Base-by-base conservation (phyloP, 148 eudicot species). In the Chenopodium formosanum region DNA sequence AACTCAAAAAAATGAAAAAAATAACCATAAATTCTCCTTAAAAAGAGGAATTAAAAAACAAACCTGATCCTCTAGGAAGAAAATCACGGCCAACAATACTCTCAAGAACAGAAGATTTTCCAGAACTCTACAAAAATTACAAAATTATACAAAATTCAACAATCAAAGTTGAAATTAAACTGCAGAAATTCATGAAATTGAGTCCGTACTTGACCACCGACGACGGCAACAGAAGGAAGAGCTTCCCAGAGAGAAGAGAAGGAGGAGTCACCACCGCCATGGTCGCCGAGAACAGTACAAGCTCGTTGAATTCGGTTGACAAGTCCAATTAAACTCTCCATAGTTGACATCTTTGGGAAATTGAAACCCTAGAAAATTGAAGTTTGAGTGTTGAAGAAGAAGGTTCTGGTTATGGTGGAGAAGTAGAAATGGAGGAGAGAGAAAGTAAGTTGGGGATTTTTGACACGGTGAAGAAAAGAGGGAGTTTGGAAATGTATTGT, bases 1-100 rank as follows among this genome's bases (percentile, higher is more conserved):
- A 40, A 40, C 44, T 6, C 7, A 6, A 40, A 4, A 37, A 37
- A 37, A 4, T 37, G 5, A 7, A 5, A 6, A 34, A 32, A 69
- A 32, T 32, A n/a, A 65, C 32, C 44, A 58, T 37, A 65, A 37
- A 23, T 3, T 2, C 11, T 40, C 0, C 2, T 20, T 7, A 19
- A 4, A 56, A 58, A 58, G 2, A 25, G 10, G 22, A 48, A 69
- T 23, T n/a, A 3, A 37, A 70, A 85, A 71, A 70, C 90, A 79
- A 78, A 95, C 99, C 99, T 14, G 97, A 95, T 88, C 99, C 99
- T 85, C 97, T 85, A 70, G 99, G 99, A 80, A 95, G 97, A 82
- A 95, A 95, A 70, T 95, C 99, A 34, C 97, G 89, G 48, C 99
- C 99, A 17, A 95, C 99, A 25, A 95, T 89, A 86, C 98, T 95